These are phyloP conservation scores for Triangularia verruculosa DNA, from an alignment of 2,329 filamentous ascomycete genomes.

Conservation along the genomic window DNA sequence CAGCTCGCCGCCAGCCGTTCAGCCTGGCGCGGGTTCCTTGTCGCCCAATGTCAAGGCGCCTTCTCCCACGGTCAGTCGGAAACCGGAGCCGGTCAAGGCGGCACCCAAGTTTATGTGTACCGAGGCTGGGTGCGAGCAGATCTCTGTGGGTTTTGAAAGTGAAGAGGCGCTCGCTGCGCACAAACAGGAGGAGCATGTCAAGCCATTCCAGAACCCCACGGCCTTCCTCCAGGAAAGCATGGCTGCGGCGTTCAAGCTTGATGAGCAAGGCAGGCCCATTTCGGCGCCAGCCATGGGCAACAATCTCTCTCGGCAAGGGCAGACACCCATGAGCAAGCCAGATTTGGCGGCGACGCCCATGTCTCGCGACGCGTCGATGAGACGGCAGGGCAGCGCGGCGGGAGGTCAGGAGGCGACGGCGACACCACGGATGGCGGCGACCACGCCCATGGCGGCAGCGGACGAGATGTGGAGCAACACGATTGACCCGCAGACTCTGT, in stretches of 20 bases:
- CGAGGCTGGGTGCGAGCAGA: constrained; percentile 54
- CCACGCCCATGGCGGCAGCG: constrained; percentile 10
- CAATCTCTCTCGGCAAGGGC: constrained; percentile 47
- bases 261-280: constrained; percentile 46
- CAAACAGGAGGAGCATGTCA: constrained; percentile 57
- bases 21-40: constrained; percentile 38
- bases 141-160: constrained; percentile 47
- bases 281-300: constrained; percentile 38
- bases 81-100: constrained; percentile 32
- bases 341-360: constrained; percentile 45
- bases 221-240: constrained; percentile 53
- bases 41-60: constrained; percentile 50
- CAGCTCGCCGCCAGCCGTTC: constrained; percentile 36
- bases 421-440: background rate
- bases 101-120: constrained; percentile 43
- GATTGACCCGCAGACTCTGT: constrained; percentile 53
- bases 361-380: constrained; percentile 51
- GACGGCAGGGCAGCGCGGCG: constrained; percentile 45
- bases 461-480: constrained; percentile 39
- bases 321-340: constrained; percentile 42
- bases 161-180: constrained; percentile 55
- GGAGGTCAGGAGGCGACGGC: constrained; percentile 41
- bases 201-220: constrained; percentile 52
- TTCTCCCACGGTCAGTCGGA: constrained; percentile 46
- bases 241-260: constrained; percentile 48